Conservation (phyloP, 768 basidiomycete genomes). For the Imleria badia region DNA sequence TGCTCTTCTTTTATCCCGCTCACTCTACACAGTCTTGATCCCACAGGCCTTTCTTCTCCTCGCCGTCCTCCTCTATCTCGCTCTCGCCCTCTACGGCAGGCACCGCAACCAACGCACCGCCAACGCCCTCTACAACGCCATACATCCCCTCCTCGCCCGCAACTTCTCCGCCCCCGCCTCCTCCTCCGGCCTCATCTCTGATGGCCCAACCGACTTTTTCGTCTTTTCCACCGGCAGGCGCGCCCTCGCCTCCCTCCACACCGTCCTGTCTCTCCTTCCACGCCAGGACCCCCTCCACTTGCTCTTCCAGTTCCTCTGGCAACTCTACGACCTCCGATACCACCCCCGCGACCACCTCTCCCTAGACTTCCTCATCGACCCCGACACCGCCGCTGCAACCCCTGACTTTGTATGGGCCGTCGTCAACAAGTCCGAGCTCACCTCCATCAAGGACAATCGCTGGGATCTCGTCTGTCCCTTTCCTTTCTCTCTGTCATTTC, state of each 20-base stretch:
- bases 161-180: conserved; percentile 75
- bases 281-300: conserved; percentile 80
- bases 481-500: not conserved
- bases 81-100: conserved; percentile 59
- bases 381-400: conserved; percentile 37
- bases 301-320: conserved; percentile 57
- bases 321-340: conserved; percentile 77
- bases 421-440: conserved; percentile 77
- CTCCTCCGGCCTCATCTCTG: conserved; percentile 52
- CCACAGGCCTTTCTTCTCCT: conserved; percentile 59
- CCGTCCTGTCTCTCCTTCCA: conserved; percentile 73
- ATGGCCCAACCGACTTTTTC: conserved; percentile 80
- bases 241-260: conserved; percentile 73
- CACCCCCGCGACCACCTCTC: conserved; percentile 64
- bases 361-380: conserved; percentile 74
- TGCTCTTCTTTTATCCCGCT: not conserved
- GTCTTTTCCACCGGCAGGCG: conserved; percentile 86
- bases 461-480: conserved; percentile 81
- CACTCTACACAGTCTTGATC: conserved; percentile 51
- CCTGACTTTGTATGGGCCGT: conserved; percentile 82
- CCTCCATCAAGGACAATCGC: conserved; percentile 62
- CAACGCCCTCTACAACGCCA: conserved; percentile 62
- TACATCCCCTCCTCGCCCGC: conserved; percentile 54
- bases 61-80: conserved; percentile 55
- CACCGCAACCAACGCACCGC: conserved; percentile 58